These are phyloP conservation scores for Phytophthora sp. DNA, from an alignment of 352 stramenopile genomes.

Conservation along the genomic window DNA sequence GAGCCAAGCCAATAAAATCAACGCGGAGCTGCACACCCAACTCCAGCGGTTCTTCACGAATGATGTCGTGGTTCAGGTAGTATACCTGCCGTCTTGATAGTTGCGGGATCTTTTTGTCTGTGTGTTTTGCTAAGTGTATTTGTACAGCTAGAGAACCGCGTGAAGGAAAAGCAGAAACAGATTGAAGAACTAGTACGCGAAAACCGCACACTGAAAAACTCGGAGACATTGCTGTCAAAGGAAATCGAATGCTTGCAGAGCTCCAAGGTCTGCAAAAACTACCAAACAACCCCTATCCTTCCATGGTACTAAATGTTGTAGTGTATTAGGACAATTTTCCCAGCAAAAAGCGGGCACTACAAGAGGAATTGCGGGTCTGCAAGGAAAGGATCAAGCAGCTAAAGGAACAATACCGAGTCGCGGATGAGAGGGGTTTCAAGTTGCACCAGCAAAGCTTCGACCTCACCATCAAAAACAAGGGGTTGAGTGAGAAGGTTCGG, in stretches of 20 bases:
- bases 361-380: slow-evolving; percentile 69
- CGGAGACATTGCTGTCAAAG: slow-evolving; percentile 57
- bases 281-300: no score
- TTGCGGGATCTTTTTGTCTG: no score
- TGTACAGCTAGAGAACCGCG: slow-evolving; percentile 65
- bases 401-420: slow-evolving; percentile 54
- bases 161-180: slow-evolving; percentile 64
- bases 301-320: background rate
- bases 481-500: slow-evolving; percentile 49
- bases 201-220: slow-evolving; percentile 61
- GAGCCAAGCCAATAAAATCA: slow-evolving; percentile 48
- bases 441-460: slow-evolving; percentile 69
- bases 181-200: slow-evolving; percentile 67
- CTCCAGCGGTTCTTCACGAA: slow-evolving; percentile 59
- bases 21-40: slow-evolving; percentile 49
- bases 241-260: slow-evolving; percentile 69
- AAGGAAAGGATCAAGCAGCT: slow-evolving; percentile 65
- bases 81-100: no score
- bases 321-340: slow-evolving; percentile 52
- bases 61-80: slow-evolving; percentile 55
- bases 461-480: slow-evolving; percentile 61
- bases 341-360: slow-evolving; percentile 48
- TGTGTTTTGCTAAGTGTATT: slow-evolving; percentile 1
- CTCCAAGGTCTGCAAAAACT: slow-evolving; percentile 38
- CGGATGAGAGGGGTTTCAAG: slow-evolving; percentile 53